Evolutionary conservation across 1,139 yeast genomes (phyloP), one percentile per base, ranked within the genome.

Genomic region (Eremothecium coryli): DNA sequence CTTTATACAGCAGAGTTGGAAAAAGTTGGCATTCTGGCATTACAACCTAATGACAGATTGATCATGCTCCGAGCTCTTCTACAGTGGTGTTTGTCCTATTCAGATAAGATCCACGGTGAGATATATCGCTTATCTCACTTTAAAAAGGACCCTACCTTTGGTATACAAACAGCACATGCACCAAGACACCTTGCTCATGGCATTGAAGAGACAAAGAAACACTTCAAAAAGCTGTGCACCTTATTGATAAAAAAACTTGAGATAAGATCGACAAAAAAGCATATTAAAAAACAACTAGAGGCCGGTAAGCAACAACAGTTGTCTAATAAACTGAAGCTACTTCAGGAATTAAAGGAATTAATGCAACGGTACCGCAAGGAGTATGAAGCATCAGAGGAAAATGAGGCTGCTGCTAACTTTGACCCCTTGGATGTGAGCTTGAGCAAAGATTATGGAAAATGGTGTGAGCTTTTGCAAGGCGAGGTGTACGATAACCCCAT

Each of bases 41-140:
- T 74, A 18, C 43, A 53, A 8, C 73, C 79, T 0, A 32, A 37
- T 2, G 73, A 73, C 40, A 52, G 80, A 35, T 52, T 73, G 14
- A 56, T 71, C 7, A 45, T 73, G 44, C 41, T 74, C 15, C 61
- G 73, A 29, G 54, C 67, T 1, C 52, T 74, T 38, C 60, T 62
- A 1, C 69, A 67, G 38, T 74, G 80, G 80, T 58, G 70, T 22
- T 45, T 68, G 3, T 46, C 67, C 0, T 51, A 65, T 8, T 71
- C 76, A 0, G 69, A 67, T 13, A 48, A 52, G 3, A 57, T 73
- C 4, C 72, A 64, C 43, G 43, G 54, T 4, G 62, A 58, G 28
- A 58, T 73, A 3, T 46, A 50, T 26, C 47, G 48, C 27, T 35
- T 54, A 14, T 43, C 58, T 2, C 58, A 54, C 38, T 37, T 46